Evolutionary conservation across 2,329 filamentous ascomycete genomes (phyloP), one percentile per base, ranked within the genome.

Genomic region (Clonostachys solani): DNA sequence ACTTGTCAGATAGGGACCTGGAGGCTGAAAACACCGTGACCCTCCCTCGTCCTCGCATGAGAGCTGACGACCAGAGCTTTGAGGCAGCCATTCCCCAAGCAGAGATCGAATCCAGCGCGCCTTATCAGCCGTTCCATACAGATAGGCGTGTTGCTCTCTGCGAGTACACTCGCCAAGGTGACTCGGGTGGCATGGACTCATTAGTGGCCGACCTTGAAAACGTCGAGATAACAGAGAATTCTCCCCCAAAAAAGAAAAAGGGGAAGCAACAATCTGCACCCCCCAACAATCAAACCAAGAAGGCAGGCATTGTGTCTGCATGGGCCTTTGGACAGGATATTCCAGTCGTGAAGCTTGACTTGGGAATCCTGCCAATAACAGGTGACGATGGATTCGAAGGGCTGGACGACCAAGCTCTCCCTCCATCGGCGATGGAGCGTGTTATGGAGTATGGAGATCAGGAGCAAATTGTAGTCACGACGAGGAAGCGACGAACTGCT

Each of bases 91-190:
- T 81, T 48, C 82, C 83, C 1, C 81, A 85, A 53, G 90, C 89
- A 6, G 92, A 96, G 71, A 95, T 96, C 54, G 94, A 99, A 61
- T 96, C 92, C 2, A 96, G 92, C 60, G 88, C 92, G 5, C 90
- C 92, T 3, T 97, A 96, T 58, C 92, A 96, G 59, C 92, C 94
- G 2, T 96, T 97, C 71, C 92, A 97, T 63, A 94, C 92, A 0
- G 92, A 97, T 60, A 81, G 83, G 47, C 83, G 92, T 4, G 88
- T 97, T 41, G 81, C 78, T n/a, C 73, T 96, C 29, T 87, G 84
- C 54, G 78, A 90, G 40, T 88, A 86, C 60, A 66, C 60, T 35
- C 23, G 23, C 9, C 23, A 29, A 29, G 53, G 57, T 45, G 63
- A 56, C 45, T 6, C 38, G 3, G 56, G 65, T 35, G 56, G 64